Evolutionary conservation across 805 yeast species (phyloP).

Genomic region (Suhomyces xylopsoci): DNA sequence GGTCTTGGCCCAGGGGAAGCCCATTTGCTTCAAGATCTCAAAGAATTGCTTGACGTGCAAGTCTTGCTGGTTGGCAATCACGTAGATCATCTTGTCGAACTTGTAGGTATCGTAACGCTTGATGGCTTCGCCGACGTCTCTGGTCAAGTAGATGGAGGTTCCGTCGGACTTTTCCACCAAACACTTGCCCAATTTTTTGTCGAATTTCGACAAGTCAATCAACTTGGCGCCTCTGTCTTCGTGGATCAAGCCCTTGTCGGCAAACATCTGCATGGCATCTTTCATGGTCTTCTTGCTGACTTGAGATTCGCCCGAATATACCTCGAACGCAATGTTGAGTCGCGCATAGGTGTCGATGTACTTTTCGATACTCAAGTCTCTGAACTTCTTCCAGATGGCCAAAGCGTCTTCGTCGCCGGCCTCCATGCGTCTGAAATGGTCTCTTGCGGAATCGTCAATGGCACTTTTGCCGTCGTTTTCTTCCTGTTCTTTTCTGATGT

Average conservation of each 20-base stretch:
- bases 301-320: conserved; percentile 94
- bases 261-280: conserved; percentile 58
- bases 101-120: conserved; percentile 80
- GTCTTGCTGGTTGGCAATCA: conserved; percentile 95
- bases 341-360: conserved; percentile 88
- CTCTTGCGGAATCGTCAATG: conserved; percentile 82
- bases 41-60: conserved; percentile 91
- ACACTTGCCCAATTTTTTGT: conserved; percentile 90
- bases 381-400: conserved; percentile 77
- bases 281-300: conserved; percentile 73
- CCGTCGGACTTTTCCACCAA: conserved; percentile 94
- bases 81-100: conserved; percentile 95
- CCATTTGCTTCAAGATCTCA: conserved; percentile 89
- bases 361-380: conserved; percentile 84
- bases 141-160: conserved; percentile 86
- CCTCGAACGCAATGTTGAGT: conserved; percentile 83
- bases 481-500: conserved; percentile 62
- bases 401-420: conserved; percentile 84
- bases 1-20: conserved; percentile 78
- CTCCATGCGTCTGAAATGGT: conserved; percentile 87
- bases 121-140: conserved; percentile 96
- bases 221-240: conserved; percentile 90
- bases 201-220: conserved; percentile 78
- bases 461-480: conserved; percentile 26
- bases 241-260: conserved; percentile 65